Evolutionary conservation across 768 basidiomycete genomes (phyloP).

Genomic region (Lactarius sp.): DNA sequence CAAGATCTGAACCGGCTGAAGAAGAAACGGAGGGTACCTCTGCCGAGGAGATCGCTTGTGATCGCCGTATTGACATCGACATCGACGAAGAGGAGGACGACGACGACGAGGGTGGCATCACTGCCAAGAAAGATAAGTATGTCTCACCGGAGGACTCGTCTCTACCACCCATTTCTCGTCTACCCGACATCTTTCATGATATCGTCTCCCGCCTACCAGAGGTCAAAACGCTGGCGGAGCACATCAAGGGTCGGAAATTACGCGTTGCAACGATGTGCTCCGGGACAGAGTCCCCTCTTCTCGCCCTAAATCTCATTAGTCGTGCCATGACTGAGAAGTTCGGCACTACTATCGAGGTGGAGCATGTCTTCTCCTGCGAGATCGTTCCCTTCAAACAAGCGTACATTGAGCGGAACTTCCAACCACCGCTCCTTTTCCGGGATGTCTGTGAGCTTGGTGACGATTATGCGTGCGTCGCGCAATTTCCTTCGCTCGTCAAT

Average conservation of each 20-base stretch:
- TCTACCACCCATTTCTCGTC: conserved; percentile 72
- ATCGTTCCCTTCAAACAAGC: conserved; percentile 98
- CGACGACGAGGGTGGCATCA: conserved; percentile 31
- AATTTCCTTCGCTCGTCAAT: conserved; percentile 8
- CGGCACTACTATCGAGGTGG: conserved; percentile 59
- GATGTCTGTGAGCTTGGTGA: conserved; percentile 90
- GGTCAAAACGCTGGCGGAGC: conserved; percentile 61
- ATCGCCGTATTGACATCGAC: conserved; percentile 3
- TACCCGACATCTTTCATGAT: conserved; percentile 71
- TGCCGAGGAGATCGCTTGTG: not conserved
- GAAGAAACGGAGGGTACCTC: conserved; percentile 17
- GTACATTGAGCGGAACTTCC: conserved; percentile 95
- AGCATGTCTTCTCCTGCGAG: conserved; percentile 96
- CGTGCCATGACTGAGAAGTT: conserved; percentile 68
- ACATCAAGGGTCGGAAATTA: conserved; percentile 71
- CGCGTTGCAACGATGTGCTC: conserved; percentile 98
- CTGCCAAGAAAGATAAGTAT: conserved; percentile 37
- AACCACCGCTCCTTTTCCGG: conserved; percentile 86
- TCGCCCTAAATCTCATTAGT: conserved; percentile 82
- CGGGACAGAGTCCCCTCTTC: conserved; percentile 90
- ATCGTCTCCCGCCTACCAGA: conserved; percentile 61
- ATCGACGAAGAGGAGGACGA: conserved; percentile 28
- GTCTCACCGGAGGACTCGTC: conserved; percentile 52
- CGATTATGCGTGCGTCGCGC: conserved; percentile 57
- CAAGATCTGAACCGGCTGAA: conserved; percentile 13